Conservation (phyloP, 148 eudicot species). For the Fallopia convolvulus region DNA sequence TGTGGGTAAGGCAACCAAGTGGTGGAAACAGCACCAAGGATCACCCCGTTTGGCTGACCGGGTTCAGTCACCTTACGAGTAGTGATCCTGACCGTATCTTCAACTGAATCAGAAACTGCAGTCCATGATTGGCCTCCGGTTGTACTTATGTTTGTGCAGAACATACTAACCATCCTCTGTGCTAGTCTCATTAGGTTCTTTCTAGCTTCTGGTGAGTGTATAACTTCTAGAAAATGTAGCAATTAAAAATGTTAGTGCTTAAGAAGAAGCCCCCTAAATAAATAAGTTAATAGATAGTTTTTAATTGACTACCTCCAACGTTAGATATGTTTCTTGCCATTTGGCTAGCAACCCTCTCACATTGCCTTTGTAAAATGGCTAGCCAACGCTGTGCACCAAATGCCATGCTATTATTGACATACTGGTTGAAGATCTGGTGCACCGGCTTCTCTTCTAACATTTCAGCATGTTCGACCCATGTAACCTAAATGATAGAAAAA, state of each 20-base stretch:
- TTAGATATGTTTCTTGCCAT: constrained; percentile 88
- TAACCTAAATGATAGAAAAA: constrained; percentile 26
- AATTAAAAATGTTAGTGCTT: neutral
- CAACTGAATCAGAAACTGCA: constrained; percentile 64
- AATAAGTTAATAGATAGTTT: neutral
- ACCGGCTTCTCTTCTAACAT: constrained; percentile 59
- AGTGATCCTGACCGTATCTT: constrained; percentile 77
- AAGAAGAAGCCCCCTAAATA: neutral
- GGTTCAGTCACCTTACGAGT: constrained; percentile 68
- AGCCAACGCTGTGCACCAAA: constrained; percentile 92
- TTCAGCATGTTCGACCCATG: constrained; percentile 62
- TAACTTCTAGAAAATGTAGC: constrained; percentile 36
- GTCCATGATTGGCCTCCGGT: constrained; percentile 89
- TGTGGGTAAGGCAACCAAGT: constrained; percentile 81
- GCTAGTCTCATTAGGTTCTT: constrained; percentile 72
- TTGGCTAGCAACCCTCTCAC: constrained; percentile 89
- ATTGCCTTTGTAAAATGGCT: constrained; percentile 76
- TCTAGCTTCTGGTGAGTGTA: constrained; percentile 79
- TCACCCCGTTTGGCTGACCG: constrained; percentile 76
- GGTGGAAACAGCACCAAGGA: constrained; percentile 77
- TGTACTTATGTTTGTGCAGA: constrained; percentile 53
- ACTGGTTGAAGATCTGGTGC: constrained; percentile 47
- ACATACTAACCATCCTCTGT: constrained; percentile 74
- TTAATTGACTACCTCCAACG: constrained; percentile 61
- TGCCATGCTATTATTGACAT: constrained; percentile 55